These are phyloP conservation scores for Lizonia empirigonia DNA, from an alignment of 2,329 filamentous ascomycete species.

Conservation along the genomic window DNA sequence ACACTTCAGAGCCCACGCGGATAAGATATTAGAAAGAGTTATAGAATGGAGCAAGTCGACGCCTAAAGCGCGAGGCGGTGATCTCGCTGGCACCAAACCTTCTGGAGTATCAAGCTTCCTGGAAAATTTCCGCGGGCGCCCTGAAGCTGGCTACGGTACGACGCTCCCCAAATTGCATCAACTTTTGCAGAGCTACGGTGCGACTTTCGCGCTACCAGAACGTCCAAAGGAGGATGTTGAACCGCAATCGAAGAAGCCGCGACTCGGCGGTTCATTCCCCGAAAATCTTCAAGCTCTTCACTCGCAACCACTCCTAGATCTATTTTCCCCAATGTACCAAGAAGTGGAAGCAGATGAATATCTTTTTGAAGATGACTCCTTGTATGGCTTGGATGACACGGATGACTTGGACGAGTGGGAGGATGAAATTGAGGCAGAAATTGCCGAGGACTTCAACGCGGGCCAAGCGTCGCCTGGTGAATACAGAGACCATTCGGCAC, in stretches of 20 bases:
- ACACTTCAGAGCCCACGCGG: conserved; percentile 35
- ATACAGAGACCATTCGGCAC: neutral
- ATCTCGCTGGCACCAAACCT: neutral
- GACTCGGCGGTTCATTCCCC: neutral
- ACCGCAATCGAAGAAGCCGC: conserved; percentile 4
- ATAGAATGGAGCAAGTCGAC: conserved; percentile 23
- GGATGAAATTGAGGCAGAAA: neutral
- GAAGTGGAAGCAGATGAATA: neutral
- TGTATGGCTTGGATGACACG: neutral
- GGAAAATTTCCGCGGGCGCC: neutral
- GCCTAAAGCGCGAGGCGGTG: neutral
- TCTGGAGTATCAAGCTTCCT: neutral
- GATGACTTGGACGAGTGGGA: neutral
- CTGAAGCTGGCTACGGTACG: neutral
- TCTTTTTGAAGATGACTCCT: no score
- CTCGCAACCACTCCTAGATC: neutral
- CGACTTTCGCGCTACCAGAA: conserved; percentile 1
- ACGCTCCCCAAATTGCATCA: conserved; percentile 1
- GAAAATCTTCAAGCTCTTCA: neutral
- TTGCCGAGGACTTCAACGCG: neutral
- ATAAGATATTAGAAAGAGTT: conserved; percentile 31
- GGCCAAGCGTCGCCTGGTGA: neutral
- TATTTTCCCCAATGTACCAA: neutral
- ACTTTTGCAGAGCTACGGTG: conserved; percentile 6
- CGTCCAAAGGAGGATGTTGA: neutral